Evolutionary conservation across 129 eudicot species (phyloP).

Genomic region (Calendula officinalis): DNA sequence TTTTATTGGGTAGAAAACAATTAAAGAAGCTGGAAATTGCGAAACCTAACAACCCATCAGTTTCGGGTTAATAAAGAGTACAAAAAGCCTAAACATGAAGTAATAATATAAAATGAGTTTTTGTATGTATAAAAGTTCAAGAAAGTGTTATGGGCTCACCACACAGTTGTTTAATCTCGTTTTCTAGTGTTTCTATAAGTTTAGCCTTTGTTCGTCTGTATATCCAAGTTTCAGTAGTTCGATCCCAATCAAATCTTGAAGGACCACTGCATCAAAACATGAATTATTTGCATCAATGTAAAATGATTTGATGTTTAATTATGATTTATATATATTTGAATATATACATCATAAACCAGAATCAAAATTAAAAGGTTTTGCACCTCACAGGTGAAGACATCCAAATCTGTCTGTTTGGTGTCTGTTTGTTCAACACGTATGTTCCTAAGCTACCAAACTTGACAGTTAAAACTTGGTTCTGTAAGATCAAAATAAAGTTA

Average conservation of each 20-base stretch:
- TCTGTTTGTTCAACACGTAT: conserved; percentile 91
- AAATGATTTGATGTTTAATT: background rate
- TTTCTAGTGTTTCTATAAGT: conserved; percentile 55
- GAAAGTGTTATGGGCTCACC: conserved; percentile 60
- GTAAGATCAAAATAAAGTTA: conserved; percentile 21
- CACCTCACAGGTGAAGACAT: conserved; percentile 99
- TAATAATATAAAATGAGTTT: background rate
- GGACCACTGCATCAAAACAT: conserved; percentile 76
- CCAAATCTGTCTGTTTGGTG: conserved; percentile 98
- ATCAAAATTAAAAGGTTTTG: background rate
- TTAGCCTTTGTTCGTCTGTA: conserved; percentile 74
- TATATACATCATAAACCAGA: background rate
- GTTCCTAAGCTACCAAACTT: conserved; percentile 95
- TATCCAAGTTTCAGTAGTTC: conserved; percentile 61
- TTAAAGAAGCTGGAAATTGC: background rate
- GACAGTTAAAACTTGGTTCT: conserved; percentile 92
- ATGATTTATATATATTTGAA: background rate
- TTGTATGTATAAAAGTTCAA: conserved; percentile 24
- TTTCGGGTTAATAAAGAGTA: conserved; percentile 9
- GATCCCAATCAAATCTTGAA: conserved; percentile 96
- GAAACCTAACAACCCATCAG: background rate
- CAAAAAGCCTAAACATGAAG: background rate
- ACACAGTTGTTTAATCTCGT: conserved; percentile 72
- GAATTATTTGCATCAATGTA: background rate
- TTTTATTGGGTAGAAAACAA: conserved; percentile 9